Evolutionary conservation across 2,329 filamentous ascomycete species (phyloP).

Genomic region (Hymenotorrendiella dingleyae): DNA sequence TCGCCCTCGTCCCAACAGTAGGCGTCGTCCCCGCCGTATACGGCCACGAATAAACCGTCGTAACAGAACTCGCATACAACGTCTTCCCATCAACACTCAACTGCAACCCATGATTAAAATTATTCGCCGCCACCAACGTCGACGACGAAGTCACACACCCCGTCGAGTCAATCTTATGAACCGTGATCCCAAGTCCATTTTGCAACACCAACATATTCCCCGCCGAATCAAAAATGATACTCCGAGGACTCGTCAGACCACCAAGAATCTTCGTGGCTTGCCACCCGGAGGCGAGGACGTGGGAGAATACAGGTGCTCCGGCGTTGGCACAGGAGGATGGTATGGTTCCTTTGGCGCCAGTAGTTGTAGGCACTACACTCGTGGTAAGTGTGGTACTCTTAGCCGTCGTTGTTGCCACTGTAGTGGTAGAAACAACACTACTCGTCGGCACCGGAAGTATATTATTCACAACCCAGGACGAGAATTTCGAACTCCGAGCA

Average conservation of each 20-base stretch:
- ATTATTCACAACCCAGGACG: conserved; percentile 14
- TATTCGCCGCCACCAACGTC: conserved; percentile 10
- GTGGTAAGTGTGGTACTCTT: background rate
- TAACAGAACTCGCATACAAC: conserved; percentile 17
- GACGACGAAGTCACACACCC: conserved; percentile 12
- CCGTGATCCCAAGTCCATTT: conserved; percentile 9
- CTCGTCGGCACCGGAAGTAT: conserved; percentile 1
- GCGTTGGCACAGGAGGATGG: conserved; percentile 14
- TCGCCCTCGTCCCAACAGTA: conserved; percentile 2
- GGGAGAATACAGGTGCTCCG: conserved; percentile 8
- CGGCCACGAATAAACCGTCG: conserved; percentile 15
- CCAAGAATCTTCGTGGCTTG: conserved; percentile 11
- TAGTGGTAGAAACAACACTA: background rate
- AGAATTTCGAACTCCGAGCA: conserved; percentile 16
- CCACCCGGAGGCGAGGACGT: conserved; percentile 11
- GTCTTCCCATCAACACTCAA: conserved; percentile 15
- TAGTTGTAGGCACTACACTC: conserved; percentile 1
- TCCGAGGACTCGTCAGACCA: conserved; percentile 13
- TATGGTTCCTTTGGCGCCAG: conserved; percentile 3
- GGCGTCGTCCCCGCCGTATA: conserved; percentile 3
- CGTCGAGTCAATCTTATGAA: conserved; percentile 7
- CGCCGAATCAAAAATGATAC: conserved; percentile 10
- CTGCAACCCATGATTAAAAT: conserved; percentile 7
- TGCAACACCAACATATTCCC: conserved; percentile 14
- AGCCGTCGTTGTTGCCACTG: background rate